A percentile compares a stretch with the other conserved stretches of the same genome.
phyloP scores from a whole-genome alignment of 1,139 yeast genomes.

The Suhomyces bolitotheri region DNA sequence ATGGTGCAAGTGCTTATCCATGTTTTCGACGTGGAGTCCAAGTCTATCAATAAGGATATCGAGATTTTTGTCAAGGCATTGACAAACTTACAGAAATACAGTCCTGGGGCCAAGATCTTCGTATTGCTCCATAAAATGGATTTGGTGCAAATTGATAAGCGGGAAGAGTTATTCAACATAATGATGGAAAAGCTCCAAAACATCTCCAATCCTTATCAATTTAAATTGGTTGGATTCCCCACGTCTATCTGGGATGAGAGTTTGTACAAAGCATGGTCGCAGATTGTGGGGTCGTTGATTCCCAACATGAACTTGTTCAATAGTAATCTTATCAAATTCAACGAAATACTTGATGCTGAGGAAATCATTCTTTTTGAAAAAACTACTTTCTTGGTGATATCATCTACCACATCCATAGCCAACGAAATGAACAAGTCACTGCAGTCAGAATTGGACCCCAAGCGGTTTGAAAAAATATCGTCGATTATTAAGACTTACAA shows the following conservation, averaged over 20 bases:
- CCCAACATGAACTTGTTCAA: conserved; percentile 88
- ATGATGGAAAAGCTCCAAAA: conserved; percentile 83
- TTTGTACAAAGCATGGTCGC: conserved; percentile 95
- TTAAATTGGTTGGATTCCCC: conserved; percentile 83
- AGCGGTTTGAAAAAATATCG: conserved; percentile 89
- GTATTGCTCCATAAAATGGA: conserved; percentile 96
- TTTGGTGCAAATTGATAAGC: conserved; percentile 80
- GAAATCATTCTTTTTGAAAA: conserved; percentile 92
- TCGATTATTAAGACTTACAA: conserved; percentile 93
- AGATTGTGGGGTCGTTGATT: conserved; percentile 88
- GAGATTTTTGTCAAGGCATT: conserved; percentile 86
- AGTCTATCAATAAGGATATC: conserved; percentile 88
- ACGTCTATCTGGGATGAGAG: conserved; percentile 98
- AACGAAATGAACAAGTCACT: conserved; percentile 9
- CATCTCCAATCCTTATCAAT: conserved; percentile 76
- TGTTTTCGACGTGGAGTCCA: conserved; percentile 94
- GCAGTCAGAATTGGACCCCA: conserved; percentile 62
- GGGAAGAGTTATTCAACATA: conserved; percentile 77
- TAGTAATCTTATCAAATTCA: conserved; percentile 71
- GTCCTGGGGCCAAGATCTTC: conserved; percentile 91
- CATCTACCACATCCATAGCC: conserved; percentile 57
- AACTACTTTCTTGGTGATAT: conserved; percentile 88
- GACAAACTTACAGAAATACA: conserved; percentile 76
- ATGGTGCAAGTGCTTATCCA: conserved; percentile 97
- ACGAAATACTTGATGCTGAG: conserved; percentile 76